Evolutionary conservation across 805 yeast genomes (phyloP).

Genomic region (Candida arabinofermentans): DNA sequence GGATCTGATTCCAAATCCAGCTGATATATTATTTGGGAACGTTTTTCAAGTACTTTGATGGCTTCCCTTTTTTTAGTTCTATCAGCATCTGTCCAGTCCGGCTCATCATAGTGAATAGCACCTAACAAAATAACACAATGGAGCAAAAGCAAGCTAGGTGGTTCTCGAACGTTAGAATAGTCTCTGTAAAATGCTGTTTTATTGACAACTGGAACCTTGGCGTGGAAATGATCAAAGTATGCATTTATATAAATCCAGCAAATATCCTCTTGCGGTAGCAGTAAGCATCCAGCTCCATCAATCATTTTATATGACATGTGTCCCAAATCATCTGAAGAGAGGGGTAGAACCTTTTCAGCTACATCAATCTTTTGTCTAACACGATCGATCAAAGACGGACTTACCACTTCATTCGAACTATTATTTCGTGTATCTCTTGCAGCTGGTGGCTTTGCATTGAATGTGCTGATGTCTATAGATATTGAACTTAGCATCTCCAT

Average conservation of each 20-base stretch:
- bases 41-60: neutral
- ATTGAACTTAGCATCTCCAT: neutral
- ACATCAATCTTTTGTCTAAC: too few relatives aligned
- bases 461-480: neutral
- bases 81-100: neutral
- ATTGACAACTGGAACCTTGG: constrained; percentile 62
- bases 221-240: constrained; percentile 61
- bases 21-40: neutral
- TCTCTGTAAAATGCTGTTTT: constrained; percentile 53
- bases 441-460: neutral
- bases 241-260: constrained; percentile 54
- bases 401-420: too few relatives aligned
- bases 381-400: too few relatives aligned
- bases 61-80: neutral
- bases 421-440: too few relatives aligned
- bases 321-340: neutral
- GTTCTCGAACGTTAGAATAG: constrained; percentile 49
- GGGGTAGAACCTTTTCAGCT: too few relatives aligned
- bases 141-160: constrained; percentile 52
- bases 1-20: constrained; percentile 54
- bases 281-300: constrained; percentile 28
- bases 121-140: constrained; percentile 65
- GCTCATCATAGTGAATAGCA: constrained; percentile 25
- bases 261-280: constrained; percentile 54
- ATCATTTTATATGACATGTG: neutral